These are phyloP conservation scores for Elymus sibiricus DNA, from an alignment of 176 grass and related monocot species.

Conservation along the genomic window DNA sequence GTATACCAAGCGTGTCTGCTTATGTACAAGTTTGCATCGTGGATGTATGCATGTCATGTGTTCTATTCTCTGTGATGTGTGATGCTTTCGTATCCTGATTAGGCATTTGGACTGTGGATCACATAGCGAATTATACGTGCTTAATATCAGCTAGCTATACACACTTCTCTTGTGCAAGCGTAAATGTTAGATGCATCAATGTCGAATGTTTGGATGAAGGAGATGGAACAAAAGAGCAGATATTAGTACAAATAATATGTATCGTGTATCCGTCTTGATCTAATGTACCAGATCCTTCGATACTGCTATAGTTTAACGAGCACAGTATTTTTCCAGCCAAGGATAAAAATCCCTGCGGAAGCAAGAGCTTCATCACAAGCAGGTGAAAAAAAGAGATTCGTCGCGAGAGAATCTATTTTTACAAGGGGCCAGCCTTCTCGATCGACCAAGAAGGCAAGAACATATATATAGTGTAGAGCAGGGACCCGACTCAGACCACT, in stretches of 20 bases:
- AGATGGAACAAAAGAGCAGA: background rate
- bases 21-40: background rate
- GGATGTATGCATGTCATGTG: background rate
- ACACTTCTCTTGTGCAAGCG: background rate
- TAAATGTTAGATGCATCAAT: background rate
- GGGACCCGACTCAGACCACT: background rate
- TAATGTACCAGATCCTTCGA: background rate
- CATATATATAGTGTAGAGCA: no score
- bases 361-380: no score
- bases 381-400: no score
- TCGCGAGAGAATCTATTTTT: no score
- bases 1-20: background rate
- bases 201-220: background rate
- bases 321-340: background rate
- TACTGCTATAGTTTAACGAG: background rate
- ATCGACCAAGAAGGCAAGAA: no score
- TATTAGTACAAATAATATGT: background rate
- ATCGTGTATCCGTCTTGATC: background rate
- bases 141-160: background rate
- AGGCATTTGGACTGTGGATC: background rate
- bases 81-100: background rate
- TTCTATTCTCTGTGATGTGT: background rate
- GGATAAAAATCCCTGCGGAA: background rate
- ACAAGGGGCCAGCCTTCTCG: no score
- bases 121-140: background rate